Evolutionary conservation across 164 flowering plant genomes (phyloP).

Genomic region (Cinnamomum chago): DNA sequence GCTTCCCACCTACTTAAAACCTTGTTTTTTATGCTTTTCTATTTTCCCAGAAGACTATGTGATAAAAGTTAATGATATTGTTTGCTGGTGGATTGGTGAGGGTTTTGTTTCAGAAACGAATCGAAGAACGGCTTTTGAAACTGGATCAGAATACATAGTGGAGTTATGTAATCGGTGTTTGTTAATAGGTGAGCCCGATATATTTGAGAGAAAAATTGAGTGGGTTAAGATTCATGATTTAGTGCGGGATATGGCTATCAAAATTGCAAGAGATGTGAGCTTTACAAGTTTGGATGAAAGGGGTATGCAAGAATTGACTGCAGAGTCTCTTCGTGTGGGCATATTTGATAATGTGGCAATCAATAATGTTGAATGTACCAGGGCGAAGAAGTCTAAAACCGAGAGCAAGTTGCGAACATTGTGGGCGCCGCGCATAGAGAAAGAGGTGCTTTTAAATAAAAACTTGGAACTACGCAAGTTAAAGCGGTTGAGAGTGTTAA

Average conservation of each 20-base stretch:
- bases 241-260: not conserved
- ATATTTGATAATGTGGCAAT: not conserved
- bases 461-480: not conserved
- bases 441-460: not conserved
- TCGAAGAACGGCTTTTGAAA: not conserved
- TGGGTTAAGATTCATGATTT: not conserved
- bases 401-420: not conserved
- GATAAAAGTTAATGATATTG: not conserved
- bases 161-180: not conserved
- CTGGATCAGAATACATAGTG: not conserved
- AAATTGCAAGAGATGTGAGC: not conserved
- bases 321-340: not conserved
- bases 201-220: too few relatives aligned
- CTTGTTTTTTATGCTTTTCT: constrained; percentile 6
- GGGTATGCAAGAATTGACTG: not conserved
- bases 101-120: not conserved
- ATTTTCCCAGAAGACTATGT: constrained; percentile 5
- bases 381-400: not conserved
- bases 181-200: not conserved
- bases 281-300: not conserved
- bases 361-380: not conserved
- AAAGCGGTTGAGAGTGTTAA: not conserved
- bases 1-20: constrained; percentile 6
- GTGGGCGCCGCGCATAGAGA: not conserved
- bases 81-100: constrained; percentile 7